phyloP scores from a whole-genome alignment of 2,329 filamentous ascomycete species.

The Fusarium clavum region DNA sequence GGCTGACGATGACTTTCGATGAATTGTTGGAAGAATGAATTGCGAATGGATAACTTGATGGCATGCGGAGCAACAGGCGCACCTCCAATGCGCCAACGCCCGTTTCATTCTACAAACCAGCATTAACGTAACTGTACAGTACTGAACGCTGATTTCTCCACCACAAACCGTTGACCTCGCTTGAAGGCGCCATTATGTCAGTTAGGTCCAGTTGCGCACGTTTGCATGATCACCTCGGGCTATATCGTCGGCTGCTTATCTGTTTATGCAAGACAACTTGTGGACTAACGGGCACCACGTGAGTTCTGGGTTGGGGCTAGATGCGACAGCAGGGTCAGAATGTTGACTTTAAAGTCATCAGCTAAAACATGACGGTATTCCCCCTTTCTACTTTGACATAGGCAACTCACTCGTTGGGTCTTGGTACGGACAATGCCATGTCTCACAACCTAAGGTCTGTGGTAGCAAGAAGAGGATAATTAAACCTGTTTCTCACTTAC shows the following conservation, averaged over 20 bases:
- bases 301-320: conserved; percentile 25
- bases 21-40: not conserved
- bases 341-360: not conserved
- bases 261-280: conserved; percentile 15
- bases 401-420: not conserved
- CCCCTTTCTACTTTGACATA: not conserved
- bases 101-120: not conserved
- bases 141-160: conserved; percentile 30
- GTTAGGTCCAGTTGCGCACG: conserved; percentile 36
- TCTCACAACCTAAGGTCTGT: not conserved
- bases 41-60: not conserved
- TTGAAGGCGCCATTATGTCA: conserved; percentile 37
- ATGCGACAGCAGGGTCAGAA: conserved; percentile 5
- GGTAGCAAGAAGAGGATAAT: conserved; percentile 4
- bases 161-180: conserved; percentile 16
- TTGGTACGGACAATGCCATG: not conserved
- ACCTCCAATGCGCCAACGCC: not conserved
- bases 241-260: conserved; percentile 9
- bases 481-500: conserved; percentile 26
- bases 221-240: conserved; percentile 22
- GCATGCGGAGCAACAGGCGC: not conserved
- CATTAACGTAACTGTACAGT: not conserved
- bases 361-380: no score
- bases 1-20: not conserved
- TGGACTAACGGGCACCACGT: conserved; percentile 38